These are phyloP conservation scores for Rauvolfia tetraphylla DNA, from an alignment of 257 asterid genomes.

Conservation along the genomic window DNA sequence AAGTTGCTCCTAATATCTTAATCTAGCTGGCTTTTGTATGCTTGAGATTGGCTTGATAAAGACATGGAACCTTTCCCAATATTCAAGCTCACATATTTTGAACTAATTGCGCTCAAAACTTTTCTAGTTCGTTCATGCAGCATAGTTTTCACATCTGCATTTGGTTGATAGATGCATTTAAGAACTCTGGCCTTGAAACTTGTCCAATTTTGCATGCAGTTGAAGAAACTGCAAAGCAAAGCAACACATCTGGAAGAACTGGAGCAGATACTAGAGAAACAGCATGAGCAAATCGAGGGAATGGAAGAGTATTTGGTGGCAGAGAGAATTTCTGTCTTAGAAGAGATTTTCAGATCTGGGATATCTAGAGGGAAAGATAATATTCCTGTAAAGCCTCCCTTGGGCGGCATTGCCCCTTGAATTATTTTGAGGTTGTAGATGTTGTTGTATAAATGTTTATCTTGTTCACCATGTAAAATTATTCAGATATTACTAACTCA, in stretches of 20 bases:
- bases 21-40: no score
- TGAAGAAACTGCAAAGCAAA: slow-evolving; percentile 61
- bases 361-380: slow-evolving; percentile 27
- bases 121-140: background rate
- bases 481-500: background rate
- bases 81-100: background rate
- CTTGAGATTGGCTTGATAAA: no score
- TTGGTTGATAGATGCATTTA: background rate
- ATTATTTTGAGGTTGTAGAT: background rate
- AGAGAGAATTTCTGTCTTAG: slow-evolving; percentile 52
- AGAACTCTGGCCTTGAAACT: background rate
- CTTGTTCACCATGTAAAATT: background rate
- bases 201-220: slow-evolving; percentile 32
- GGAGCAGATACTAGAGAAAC: slow-evolving; percentile 58
- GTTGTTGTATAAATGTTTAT: background rate
- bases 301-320: slow-evolving; percentile 48
- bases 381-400: background rate
- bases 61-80: background rate
- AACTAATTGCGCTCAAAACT: background rate
- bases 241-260: slow-evolving; percentile 55
- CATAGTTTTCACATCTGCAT: background rate
- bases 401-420: background rate
- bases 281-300: slow-evolving; percentile 44
- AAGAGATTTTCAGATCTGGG: slow-evolving; percentile 46
- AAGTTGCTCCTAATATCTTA: no score